Evolutionary conservation across 805 yeast species (phyloP).

Genomic region (Cyberlindnera euphorbiiphila): DNA sequence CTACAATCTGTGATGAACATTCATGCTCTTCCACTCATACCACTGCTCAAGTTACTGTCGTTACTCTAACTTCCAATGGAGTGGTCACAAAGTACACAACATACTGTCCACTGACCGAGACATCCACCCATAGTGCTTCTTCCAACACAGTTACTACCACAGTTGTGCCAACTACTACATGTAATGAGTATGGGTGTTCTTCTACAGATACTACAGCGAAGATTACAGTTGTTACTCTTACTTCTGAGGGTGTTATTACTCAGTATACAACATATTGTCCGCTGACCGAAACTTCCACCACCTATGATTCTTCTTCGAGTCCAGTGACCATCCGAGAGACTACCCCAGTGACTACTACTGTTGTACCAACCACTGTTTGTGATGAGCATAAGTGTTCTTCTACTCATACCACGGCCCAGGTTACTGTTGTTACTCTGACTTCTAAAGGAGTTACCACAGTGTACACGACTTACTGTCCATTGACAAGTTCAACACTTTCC

Average conservation of each 20-base stretch:
- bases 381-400: neutral
- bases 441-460: no score
- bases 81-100: constrained; percentile 27
- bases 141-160: constrained; percentile 18
- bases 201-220: constrained; percentile 25
- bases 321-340: no score
- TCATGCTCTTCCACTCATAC: constrained; percentile 26
- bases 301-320: no score
- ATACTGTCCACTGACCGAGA: constrained; percentile 20
- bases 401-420: neutral
- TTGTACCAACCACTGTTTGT: neutral
- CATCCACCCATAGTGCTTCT: constrained; percentile 1
- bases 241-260: constrained; percentile 30
- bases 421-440: no score
- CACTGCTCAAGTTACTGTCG: constrained; percentile 26
- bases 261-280: constrained; percentile 42
- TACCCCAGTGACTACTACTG: neutral
- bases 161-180: constrained; percentile 30
- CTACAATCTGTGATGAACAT: constrained; percentile 22
- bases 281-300: constrained; percentile 17
- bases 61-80: constrained; percentile 33
- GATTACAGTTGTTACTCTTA: constrained; percentile 32
- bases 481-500: no score
- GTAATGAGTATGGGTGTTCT: constrained; percentile 28
- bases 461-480: no score